phyloP scores from a whole-genome alignment of 768 basidiomycete genomes.

The Artomyces pyxidatus region DNA sequence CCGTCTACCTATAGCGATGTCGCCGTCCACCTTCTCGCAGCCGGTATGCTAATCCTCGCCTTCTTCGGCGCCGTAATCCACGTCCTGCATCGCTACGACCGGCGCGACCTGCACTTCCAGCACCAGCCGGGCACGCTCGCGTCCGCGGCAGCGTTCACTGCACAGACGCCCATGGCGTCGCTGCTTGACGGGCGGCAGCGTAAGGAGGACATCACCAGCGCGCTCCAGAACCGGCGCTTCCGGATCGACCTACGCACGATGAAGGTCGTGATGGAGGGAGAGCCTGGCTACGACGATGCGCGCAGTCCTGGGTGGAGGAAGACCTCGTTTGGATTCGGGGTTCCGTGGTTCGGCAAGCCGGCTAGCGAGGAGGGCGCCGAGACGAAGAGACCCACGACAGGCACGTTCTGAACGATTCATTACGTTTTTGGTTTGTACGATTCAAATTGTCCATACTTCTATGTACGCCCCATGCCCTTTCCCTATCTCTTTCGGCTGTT shows the following conservation, averaged over 20 bases:
- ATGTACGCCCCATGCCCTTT: too few relatives aligned
- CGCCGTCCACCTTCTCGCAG: constrained; percentile 36
- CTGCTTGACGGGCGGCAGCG: constrained; percentile 34
- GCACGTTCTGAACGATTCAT: too few relatives aligned
- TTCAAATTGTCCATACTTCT: too few relatives aligned
- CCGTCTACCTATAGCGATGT: constrained; percentile 24
- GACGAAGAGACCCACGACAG: too few relatives aligned
- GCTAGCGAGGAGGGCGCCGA: too few relatives aligned
- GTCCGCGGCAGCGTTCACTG: constrained; percentile 47
- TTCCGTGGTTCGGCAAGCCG: too few relatives aligned
- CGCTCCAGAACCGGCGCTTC: constrained; percentile 38
- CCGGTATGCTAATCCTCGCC: constrained; percentile 37
- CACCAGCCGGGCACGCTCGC: constrained; percentile 48
- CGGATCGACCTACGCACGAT: constrained; percentile 40
- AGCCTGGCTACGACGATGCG: constrained; percentile 33
- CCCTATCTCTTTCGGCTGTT: too few relatives aligned
- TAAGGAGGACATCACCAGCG: constrained; percentile 31
- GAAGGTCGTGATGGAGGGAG: constrained; percentile 48
- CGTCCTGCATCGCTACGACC: constrained; percentile 36
- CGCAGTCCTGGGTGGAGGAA: constrained; percentile 5
- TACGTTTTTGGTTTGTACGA: too few relatives aligned
- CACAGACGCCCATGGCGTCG: constrained; percentile 39
- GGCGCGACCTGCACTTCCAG: constrained; percentile 34
- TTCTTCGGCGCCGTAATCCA: constrained; percentile 37
- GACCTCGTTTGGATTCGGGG: not conserved